Conservation (phyloP, 2,329 filamentous ascomycete genomes). For the Leptographium lundbergii region DNA sequence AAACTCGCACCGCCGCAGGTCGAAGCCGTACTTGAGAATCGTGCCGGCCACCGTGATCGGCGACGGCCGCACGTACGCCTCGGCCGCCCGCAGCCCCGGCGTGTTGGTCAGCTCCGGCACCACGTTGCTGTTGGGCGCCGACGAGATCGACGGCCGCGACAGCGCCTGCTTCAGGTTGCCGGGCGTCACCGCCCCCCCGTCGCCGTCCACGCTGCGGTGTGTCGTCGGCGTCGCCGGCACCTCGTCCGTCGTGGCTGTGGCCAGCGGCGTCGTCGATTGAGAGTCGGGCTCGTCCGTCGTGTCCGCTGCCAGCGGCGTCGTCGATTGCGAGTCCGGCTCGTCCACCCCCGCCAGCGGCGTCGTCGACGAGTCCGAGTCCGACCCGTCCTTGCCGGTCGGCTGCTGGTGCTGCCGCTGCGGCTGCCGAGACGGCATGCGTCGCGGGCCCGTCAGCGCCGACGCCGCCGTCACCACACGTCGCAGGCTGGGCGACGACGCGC, state of each 20-base stretch:
- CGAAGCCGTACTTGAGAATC: constrained; percentile 63
- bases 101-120: constrained; percentile 39
- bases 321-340: not conserved
- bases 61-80: constrained; percentile 81
- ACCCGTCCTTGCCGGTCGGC: constrained; percentile 19
- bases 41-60: constrained; percentile 64
- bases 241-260: not conserved
- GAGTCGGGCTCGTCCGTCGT: too few species aligned
- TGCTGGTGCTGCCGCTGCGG: constrained; percentile 29
- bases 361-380: not conserved
- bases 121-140: constrained; percentile 29
- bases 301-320: not conserved
- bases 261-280: not conserved
- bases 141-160: constrained; percentile 53
- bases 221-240: constrained; percentile 10
- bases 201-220: constrained; percentile 18
- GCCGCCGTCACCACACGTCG: constrained; percentile 21
- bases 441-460: constrained; percentile 13
- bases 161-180: constrained; percentile 64
- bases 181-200: constrained; percentile 50
- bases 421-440: constrained; percentile 25
- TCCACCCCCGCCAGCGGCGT: not conserved
- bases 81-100: constrained; percentile 74
- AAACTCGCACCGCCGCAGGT: constrained; percentile 68
- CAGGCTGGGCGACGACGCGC: constrained; percentile 32